These are phyloP conservation scores for Rhizoctonia solani DNA, from an alignment of 1,284 basidiomycete genomes.

Conservation along the genomic window DNA sequence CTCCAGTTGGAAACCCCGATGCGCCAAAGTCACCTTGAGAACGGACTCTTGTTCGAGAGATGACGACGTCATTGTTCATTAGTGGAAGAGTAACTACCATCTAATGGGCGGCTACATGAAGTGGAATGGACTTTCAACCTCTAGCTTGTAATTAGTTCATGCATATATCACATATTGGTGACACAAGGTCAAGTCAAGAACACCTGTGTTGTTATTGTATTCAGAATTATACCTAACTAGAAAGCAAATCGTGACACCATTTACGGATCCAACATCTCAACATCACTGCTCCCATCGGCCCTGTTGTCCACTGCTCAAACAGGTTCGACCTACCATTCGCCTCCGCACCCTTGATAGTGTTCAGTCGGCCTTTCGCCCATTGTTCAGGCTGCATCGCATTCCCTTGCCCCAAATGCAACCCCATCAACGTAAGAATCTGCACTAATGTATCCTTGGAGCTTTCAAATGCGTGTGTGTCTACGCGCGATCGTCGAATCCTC, in stretches of 20 bases:
- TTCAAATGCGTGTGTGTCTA: background rate
- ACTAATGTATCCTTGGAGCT: background rate
- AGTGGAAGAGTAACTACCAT: background rate
- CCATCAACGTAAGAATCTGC: background rate
- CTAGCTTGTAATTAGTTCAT: slow-evolving; percentile 13
- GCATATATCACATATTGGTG: background rate
- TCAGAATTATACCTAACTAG: background rate
- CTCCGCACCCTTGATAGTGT: slow-evolving; percentile 17
- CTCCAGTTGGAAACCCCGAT: slow-evolving; percentile 44
- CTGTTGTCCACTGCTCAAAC: slow-evolving; percentile 11
- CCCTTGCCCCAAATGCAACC: slow-evolving; percentile 1
- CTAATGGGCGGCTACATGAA: background rate
- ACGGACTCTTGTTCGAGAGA: background rate
- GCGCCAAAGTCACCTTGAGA: slow-evolving; percentile 53
- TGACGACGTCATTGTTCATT: slow-evolving; percentile 61
- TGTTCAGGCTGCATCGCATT: slow-evolving; percentile 18
- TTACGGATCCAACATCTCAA: slow-evolving; percentile 15
- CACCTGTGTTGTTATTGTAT: background rate
- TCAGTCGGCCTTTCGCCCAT: slow-evolving; percentile 17
- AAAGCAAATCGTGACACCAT: background rate
- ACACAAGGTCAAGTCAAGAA: background rate
- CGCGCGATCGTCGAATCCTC: background rate
- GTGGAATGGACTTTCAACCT: slow-evolving; percentile 1
- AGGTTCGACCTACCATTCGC: slow-evolving; percentile 2
- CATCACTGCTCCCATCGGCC: slow-evolving; percentile 14